Conservation (phyloP, 495 filamentous ascomycete genomes). For the Daldinia childiae region DNA sequence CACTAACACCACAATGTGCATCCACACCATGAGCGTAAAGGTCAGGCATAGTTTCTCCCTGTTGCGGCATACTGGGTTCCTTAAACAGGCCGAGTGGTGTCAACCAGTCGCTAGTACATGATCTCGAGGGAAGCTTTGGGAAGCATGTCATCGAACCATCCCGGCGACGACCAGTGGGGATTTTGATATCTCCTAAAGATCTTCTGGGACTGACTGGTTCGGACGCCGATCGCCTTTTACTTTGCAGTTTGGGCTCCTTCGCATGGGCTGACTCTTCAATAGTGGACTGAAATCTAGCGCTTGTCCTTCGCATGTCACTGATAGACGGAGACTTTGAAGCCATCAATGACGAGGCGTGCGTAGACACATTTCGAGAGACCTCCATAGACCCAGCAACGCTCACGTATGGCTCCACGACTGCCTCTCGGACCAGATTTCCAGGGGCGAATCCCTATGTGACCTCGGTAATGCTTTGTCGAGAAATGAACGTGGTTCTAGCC, state of each 20-base stretch:
- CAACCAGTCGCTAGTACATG: slow-evolving; percentile 43
- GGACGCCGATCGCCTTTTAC: slow-evolving; percentile 32
- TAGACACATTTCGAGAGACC: slow-evolving; percentile 20
- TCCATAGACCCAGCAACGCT: slow-evolving; percentile 8
- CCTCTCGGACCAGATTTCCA: slow-evolving; percentile 2
- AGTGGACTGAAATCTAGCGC: slow-evolving; percentile 5
- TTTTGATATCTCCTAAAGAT: slow-evolving; percentile 12
- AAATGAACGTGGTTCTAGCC: slow-evolving; percentile 41
- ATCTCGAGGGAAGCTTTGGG: slow-evolving; percentile 38
- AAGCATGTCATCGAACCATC: slow-evolving; percentile 39
- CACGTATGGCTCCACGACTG: slow-evolving; percentile 2
- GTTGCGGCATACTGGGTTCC: slow-evolving; percentile 7
- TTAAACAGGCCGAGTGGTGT: slow-evolving; percentile 39
- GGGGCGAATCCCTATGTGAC: slow-evolving; percentile 38
- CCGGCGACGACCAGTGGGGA: neutral
- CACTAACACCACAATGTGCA: slow-evolving; percentile 25
- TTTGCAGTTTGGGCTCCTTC: neutral
- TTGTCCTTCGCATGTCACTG: slow-evolving; percentile 12
- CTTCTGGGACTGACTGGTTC: slow-evolving; percentile 32
- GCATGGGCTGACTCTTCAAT: neutral
- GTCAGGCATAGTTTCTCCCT: slow-evolving; percentile 19
- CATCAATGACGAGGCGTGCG: slow-evolving; percentile 17
- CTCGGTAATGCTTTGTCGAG: slow-evolving; percentile 46
- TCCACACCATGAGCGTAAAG: slow-evolving; percentile 31
- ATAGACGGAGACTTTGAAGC: slow-evolving; percentile 18